phyloP scores from a whole-genome alignment of 768 basidiomycete species.

The Ephemerocybe angulata region DNA sequence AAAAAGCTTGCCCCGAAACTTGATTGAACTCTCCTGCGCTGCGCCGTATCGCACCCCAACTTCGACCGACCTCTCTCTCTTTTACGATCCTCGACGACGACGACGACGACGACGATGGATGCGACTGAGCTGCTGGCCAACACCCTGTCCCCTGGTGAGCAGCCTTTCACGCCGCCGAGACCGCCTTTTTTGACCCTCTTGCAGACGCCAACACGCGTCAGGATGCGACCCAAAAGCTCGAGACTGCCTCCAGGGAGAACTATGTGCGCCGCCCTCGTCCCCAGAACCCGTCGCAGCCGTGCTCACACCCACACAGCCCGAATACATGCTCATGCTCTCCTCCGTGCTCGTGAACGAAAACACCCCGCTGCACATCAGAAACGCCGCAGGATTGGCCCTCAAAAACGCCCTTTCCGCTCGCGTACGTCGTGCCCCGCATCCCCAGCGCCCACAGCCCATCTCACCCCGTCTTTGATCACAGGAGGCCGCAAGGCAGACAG shows the following conservation, averaged over 20 bases:
- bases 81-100: neutral
- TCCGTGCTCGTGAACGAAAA: constrained; percentile 77
- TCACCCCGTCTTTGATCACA: constrained; percentile 32
- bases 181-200: constrained; percentile 18
- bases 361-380: constrained; percentile 70
- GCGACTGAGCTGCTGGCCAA: constrained; percentile 88
- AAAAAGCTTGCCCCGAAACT: neutral
- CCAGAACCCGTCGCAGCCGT: constrained; percentile 17
- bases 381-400: constrained; percentile 94
- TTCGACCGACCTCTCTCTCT: constrained; percentile 1
- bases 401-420: constrained; percentile 92
- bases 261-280: constrained; percentile 57
- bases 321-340: constrained; percentile 90
- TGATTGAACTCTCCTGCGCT: constrained; percentile 9
- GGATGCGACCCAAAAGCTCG: constrained; percentile 86
- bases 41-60: too few relatives aligned
- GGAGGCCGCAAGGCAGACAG: constrained; percentile 72
- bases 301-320: constrained; percentile 54
- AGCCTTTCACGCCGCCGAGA: constrained; percentile 21
- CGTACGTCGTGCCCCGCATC: constrained; percentile 48
- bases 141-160: constrained; percentile 84
- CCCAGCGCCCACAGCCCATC: constrained; percentile 17
- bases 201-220: constrained; percentile 88
- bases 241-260: constrained; percentile 81
- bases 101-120: constrained; percentile 61